phyloP scores from a whole-genome alignment of 2,329 filamentous ascomycete genomes.

The Zasmidium citrigriseum region DNA sequence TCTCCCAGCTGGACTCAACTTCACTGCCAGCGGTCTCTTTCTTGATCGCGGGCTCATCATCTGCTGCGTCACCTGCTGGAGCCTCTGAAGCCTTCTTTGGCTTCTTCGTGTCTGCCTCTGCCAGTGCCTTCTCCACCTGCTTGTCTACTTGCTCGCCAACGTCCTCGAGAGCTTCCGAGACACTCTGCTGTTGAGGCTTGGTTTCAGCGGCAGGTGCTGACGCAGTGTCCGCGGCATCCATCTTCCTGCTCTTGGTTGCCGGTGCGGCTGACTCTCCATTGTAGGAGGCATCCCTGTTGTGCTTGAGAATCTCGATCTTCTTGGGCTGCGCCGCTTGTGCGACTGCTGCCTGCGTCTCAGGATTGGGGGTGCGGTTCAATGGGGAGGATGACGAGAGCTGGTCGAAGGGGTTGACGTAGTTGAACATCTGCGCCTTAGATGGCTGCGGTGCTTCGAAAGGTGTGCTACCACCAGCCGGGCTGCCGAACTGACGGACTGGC shows the following conservation, averaged over 20 bases:
- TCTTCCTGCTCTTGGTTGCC: slow-evolving; percentile 40
- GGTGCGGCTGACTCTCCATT: slow-evolving; percentile 31
- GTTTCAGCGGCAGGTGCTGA: slow-evolving; percentile 12
- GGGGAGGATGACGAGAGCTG: slow-evolving; percentile 67
- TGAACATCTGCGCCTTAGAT: slow-evolving; percentile 56
- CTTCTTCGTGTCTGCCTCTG: slow-evolving; percentile 50
- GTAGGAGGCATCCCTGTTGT: slow-evolving; percentile 41
- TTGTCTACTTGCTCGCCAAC: slow-evolving; percentile 62
- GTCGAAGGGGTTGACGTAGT: slow-evolving; percentile 72
- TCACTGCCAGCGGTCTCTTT: slow-evolving; percentile 58
- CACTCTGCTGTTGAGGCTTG: slow-evolving; percentile 53
- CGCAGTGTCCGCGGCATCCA: slow-evolving; percentile 22
- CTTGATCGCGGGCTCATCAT: slow-evolving; percentile 56
- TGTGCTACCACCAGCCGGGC: slow-evolving; percentile 27
- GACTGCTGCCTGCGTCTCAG: slow-evolving; percentile 31
- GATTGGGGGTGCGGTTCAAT: slow-evolving; percentile 58
- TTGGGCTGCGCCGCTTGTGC: slow-evolving; percentile 24
- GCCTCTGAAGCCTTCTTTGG: slow-evolving; percentile 43
- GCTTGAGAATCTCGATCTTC: slow-evolving; percentile 50
- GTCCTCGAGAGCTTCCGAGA: slow-evolving; percentile 68
- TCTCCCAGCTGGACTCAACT: slow-evolving; percentile 73
- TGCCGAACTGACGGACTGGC: slow-evolving; percentile 33
- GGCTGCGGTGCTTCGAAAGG: slow-evolving; percentile 44
- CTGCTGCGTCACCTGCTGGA: slow-evolving; percentile 21
- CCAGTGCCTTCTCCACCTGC: slow-evolving; percentile 67